Evolutionary conservation across 2,329 filamentous ascomycete genomes (phyloP).

Genomic region (Cladorrhinum sp.): DNA sequence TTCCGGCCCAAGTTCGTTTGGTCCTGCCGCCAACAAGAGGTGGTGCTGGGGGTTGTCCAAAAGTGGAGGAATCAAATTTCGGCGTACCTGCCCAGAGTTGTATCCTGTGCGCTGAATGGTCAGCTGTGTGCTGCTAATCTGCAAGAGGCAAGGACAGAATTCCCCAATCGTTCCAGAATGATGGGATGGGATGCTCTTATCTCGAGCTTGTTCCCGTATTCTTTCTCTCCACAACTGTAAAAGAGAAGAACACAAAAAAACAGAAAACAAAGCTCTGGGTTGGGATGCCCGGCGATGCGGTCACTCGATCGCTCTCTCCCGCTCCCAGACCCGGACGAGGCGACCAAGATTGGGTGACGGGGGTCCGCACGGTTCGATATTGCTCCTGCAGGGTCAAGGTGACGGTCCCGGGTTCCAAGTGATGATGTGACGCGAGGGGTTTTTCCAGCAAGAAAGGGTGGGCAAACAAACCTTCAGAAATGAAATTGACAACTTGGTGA

Average conservation of each 20-base stretch:
- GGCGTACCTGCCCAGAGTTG: constrained; percentile 10
- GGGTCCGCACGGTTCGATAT: constrained; percentile 19
- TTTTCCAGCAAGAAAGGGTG: neutral
- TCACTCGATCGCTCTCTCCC: constrained; percentile 3
- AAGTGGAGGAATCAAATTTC: constrained; percentile 14
- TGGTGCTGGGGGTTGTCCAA: constrained; percentile 16
- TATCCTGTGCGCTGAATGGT: constrained; percentile 16
- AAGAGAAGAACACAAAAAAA: neutral
- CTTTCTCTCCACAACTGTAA: neutral
- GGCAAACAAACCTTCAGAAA: neutral
- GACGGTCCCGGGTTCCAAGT: constrained; percentile 9
- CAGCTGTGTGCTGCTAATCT: constrained; percentile 11
- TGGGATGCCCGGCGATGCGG: constrained; percentile 1
- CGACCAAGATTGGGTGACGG: neutral
- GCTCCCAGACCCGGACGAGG: neutral
- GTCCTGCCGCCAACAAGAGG: constrained; percentile 15
- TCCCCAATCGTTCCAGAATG: constrained; percentile 20
- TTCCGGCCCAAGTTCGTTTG: constrained; percentile 5
- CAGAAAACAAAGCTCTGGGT: neutral
- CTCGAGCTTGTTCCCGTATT: neutral
- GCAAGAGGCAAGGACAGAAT: constrained; percentile 16
- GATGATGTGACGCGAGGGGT: neutral
- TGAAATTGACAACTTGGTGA: neutral
- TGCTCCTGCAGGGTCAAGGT: constrained; percentile 20
- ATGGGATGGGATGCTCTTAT: neutral